A percentile compares a stretch with the other conserved stretches of the same genome.
Evolutionary conservation across 192 early-diverging fungal genomes (phyloP).

Genomic region (Coemansia sp.): DNA sequence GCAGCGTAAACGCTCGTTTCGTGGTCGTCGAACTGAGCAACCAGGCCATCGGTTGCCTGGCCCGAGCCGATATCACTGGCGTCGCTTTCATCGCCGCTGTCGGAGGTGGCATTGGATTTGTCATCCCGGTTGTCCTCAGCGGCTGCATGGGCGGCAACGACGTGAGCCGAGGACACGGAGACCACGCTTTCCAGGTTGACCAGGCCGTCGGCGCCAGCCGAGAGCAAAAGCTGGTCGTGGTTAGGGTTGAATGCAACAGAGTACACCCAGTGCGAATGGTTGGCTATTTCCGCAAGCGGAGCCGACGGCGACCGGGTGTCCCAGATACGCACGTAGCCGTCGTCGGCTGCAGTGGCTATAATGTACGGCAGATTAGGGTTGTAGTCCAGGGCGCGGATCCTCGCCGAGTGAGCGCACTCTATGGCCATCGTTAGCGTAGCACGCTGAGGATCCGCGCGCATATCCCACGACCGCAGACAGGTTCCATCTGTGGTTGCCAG

Average conservation of each 20-base stretch:
- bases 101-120: not conserved
- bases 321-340: conserved; percentile 86
- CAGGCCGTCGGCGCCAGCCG: conserved; percentile 78
- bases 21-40: conserved; percentile 88
- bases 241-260: conserved; percentile 79
- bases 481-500: conserved; percentile 61
- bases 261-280: conserved; percentile 92
- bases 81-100: conserved; percentile 3
- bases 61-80: not conserved
- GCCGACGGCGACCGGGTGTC: conserved; percentile 61
- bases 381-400: conserved; percentile 71
- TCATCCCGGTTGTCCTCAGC: conserved; percentile 16
- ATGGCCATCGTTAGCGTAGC: conserved; percentile 16
- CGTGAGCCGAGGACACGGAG: conserved; percentile 76
- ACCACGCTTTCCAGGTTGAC: conserved; percentile 86
- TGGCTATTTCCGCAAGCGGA: conserved; percentile 64
- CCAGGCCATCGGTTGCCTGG: conserved; percentile 71
- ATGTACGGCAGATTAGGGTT: conserved; percentile 86
- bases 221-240: conserved; percentile 90
- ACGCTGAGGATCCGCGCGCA: conserved; percentile 52
- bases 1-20: conserved; percentile 91
- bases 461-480: conserved; percentile 69
- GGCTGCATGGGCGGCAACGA: conserved; percentile 20
- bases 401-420: conserved; percentile 69
- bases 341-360: conserved; percentile 83